These are phyloP conservation scores for Azolla pinnata DNA, from an alignment of 75 land plant genomes.

Conservation along the genomic window DNA sequence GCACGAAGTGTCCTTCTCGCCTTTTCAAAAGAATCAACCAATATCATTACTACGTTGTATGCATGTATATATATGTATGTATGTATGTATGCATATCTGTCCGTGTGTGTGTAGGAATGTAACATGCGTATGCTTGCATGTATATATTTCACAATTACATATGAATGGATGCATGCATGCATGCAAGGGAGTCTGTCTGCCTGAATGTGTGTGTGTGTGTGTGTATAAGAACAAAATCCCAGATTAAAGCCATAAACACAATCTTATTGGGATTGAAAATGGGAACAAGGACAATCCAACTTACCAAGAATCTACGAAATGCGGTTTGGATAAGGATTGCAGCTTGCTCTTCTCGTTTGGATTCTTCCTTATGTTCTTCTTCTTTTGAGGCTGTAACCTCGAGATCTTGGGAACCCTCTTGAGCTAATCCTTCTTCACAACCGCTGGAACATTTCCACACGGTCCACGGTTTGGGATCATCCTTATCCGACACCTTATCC, in stretches of 20 bases:
- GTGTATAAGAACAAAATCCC: background rate
- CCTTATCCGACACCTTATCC: no score
- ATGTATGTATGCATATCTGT: background rate
- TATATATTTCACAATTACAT: no score
- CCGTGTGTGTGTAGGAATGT: background rate
- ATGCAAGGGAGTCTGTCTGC: background rate
- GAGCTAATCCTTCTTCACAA: no score
- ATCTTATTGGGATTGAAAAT: background rate
- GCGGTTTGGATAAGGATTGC: conserved; percentile 25
- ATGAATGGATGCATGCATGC: background rate
- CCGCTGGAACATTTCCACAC: no score
- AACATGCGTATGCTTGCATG: no score
- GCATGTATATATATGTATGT: background rate
- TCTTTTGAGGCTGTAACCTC: no score
- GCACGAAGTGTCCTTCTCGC: background rate
- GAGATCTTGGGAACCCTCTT: no score
- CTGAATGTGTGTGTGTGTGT: background rate
- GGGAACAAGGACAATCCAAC: conserved; percentile 14
- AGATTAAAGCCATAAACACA: background rate
- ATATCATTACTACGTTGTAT: background rate
- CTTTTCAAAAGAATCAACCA: background rate
- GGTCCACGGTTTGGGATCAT: no score
- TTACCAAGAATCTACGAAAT: conserved; percentile 24
- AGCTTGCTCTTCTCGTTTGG: conserved; percentile 13
- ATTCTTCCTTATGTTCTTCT: no score